These are phyloP conservation scores for Monosiga brevicollis DNA, from an alignment of 78 protist genomes.

Conservation along the genomic window DNA sequence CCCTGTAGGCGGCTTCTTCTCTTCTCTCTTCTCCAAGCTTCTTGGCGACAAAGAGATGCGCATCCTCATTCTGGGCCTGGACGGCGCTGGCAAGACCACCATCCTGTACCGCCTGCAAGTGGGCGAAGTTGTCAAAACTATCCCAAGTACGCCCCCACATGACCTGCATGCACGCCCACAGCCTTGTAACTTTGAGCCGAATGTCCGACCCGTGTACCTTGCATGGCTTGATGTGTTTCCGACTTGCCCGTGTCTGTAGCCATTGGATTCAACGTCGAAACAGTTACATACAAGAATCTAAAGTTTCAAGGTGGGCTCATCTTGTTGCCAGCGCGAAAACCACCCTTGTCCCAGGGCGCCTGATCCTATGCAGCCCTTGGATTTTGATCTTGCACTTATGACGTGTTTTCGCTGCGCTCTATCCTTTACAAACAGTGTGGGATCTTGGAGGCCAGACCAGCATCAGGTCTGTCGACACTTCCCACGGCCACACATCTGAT, in stretches of 20 bases:
- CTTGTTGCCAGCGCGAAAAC: no score
- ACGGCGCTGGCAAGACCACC: constrained; percentile 46
- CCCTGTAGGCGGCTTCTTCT: constrained; percentile 30
- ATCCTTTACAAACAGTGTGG: no score
- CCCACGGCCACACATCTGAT: not conserved
- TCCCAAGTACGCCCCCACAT: constrained; percentile 53
- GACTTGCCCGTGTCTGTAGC: constrained; percentile 30
- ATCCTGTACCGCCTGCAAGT: constrained; percentile 47
- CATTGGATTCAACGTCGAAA: constrained; percentile 94
- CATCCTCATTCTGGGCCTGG: constrained; percentile 68
- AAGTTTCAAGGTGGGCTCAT: constrained; percentile 83
- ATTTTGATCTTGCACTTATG: no score
- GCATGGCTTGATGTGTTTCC: not conserved
- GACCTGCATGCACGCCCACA: not conserved
- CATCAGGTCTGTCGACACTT: not conserved
- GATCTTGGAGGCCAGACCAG: constrained; percentile 66
- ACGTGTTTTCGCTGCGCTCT: no score
- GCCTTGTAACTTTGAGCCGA: no score
- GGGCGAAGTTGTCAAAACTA: constrained; percentile 78
- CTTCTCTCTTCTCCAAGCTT: constrained; percentile 47
- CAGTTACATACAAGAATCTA: constrained; percentile 78
- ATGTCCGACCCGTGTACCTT: no score
- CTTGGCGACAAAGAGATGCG: constrained; percentile 71
- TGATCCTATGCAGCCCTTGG: no score
- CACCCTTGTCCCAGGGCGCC: no score